These are phyloP conservation scores for Clarireedia hainanense DNA, from an alignment of 2,329 filamentous ascomycete species.

Conservation along the genomic window DNA sequence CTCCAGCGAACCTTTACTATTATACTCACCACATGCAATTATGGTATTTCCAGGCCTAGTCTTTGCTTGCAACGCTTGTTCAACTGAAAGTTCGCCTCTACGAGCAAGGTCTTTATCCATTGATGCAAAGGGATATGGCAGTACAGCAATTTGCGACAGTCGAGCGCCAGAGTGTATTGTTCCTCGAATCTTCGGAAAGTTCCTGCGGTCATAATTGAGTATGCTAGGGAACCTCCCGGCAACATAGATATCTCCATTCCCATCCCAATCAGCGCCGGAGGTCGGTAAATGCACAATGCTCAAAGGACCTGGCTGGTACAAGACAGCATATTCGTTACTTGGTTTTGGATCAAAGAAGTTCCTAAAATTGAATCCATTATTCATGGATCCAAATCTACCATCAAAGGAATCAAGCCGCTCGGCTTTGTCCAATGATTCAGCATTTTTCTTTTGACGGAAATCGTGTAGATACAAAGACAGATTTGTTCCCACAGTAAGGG, in stretches of 20 bases:
- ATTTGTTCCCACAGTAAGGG: conserved; percentile 78
- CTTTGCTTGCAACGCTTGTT: conserved; percentile 48
- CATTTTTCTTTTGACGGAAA: conserved; percentile 41
- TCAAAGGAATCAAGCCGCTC: conserved; percentile 22
- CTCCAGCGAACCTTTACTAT: conserved; percentile 82
- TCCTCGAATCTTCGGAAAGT: conserved; percentile 68
- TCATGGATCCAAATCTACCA: conserved; percentile 20
- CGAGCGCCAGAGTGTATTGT: conserved; percentile 79
- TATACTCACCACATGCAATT: conserved; percentile 83
- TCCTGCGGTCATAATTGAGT: conserved; percentile 66
- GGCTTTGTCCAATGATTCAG: conserved; percentile 15
- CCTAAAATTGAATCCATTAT: conserved; percentile 18
- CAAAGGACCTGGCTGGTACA: conserved; percentile 74
- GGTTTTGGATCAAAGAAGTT: conserved; percentile 37
- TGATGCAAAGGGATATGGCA: conserved; percentile 61
- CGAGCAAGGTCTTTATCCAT: conserved; percentile 52
- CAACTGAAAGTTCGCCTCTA: conserved; percentile 45
- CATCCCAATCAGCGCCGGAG: conserved; percentile 33
- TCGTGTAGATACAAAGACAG: conserved; percentile 79
- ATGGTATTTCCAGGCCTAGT: conserved; percentile 53
- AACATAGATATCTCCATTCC: conserved; percentile 72
- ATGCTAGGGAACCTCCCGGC: conserved; percentile 79
- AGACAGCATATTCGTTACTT: conserved; percentile 54
- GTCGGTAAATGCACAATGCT: conserved; percentile 71
- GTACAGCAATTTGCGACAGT: conserved; percentile 62